Evolutionary conservation across 2,329 filamentous ascomycete genomes (phyloP).

Genomic region (Neurospora sp.): DNA sequence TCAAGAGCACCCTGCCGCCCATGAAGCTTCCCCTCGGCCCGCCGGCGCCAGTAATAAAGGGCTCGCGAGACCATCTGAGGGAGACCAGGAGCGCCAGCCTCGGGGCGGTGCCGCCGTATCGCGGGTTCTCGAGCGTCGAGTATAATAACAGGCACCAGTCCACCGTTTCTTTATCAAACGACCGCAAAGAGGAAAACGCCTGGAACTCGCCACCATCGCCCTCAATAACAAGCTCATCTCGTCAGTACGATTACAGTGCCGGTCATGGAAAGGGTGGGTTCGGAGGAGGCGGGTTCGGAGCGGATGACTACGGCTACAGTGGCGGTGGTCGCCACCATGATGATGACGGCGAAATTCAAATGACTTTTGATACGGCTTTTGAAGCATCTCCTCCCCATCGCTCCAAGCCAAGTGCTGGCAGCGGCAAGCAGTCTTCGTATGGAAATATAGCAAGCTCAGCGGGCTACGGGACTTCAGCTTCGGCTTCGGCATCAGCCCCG

Average conservation of each 20-base stretch:
- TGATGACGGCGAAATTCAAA: conserved; percentile 46
- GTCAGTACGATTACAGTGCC: not conserved
- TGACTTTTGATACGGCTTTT: conserved; percentile 64
- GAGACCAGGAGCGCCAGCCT: conserved; percentile 36
- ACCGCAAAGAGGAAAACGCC: not conserved
- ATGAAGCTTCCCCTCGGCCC: conserved; percentile 58
- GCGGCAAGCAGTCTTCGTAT: not conserved
- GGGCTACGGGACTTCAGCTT: conserved; percentile 5
- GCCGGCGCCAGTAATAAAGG: conserved; percentile 21
- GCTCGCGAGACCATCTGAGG: conserved; percentile 27
- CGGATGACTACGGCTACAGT: conserved; percentile 4
- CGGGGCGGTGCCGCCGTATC: not conserved
- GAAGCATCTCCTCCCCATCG: conserved; percentile 23
- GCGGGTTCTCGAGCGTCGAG: not conserved
- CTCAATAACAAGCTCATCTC: not conserved
- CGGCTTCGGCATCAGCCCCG: conserved; percentile 11
- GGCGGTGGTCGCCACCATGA: conserved; percentile 17
- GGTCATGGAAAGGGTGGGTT: not conserved
- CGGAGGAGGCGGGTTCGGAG: not conserved
- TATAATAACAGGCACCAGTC: not conserved
- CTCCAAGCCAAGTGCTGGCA: not conserved
- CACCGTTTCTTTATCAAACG: not conserved
- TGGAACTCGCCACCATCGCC: not conserved
- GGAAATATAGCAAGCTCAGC: not conserved
- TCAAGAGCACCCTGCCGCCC: conserved; percentile 79